These are phyloP conservation scores for Lathyrus sativus DNA, from an alignment of 306 rosid species.

Conservation along the genomic window DNA sequence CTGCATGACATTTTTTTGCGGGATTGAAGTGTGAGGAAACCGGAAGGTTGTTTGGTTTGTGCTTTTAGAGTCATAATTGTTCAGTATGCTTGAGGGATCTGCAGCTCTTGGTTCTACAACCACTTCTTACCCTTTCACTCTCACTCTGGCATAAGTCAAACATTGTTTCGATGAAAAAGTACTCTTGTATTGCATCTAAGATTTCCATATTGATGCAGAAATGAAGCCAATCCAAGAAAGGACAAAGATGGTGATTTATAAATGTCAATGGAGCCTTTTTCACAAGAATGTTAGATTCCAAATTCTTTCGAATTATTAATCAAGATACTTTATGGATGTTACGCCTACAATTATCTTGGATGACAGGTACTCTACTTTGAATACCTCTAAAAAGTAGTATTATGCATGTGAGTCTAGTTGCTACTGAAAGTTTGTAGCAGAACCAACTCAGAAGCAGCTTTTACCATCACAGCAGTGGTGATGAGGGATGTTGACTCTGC, in stretches of 20 bases:
- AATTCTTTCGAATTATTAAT: too few species aligned
- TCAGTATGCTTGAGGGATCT: neutral
- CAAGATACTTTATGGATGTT: neutral
- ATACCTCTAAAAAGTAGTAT: too few species aligned
- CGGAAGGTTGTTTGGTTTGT: neutral
- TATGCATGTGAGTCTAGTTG: too few species aligned
- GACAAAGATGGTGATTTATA: neutral
- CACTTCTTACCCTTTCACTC: slow-evolving; percentile 16
- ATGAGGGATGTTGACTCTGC: too few species aligned
- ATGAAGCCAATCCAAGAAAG: neutral
- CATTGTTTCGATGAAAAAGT: neutral
- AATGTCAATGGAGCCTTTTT: neutral
- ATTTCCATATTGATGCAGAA: neutral
- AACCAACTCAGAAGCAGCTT: too few species aligned
- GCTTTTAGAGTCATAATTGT: neutral
- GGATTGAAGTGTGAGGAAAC: neutral
- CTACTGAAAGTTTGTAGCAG: too few species aligned
- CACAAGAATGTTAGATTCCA: neutral
- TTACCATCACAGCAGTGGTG: too few species aligned
- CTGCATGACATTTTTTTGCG: neutral
- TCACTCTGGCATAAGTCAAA: neutral
- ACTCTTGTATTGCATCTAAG: neutral
- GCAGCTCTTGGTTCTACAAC: slow-evolving; percentile 5
- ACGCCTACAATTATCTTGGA: neutral
- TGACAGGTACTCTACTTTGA: neutral